Conservation (phyloP, 306 rosid genomes). For the Betula pendula region DNA sequence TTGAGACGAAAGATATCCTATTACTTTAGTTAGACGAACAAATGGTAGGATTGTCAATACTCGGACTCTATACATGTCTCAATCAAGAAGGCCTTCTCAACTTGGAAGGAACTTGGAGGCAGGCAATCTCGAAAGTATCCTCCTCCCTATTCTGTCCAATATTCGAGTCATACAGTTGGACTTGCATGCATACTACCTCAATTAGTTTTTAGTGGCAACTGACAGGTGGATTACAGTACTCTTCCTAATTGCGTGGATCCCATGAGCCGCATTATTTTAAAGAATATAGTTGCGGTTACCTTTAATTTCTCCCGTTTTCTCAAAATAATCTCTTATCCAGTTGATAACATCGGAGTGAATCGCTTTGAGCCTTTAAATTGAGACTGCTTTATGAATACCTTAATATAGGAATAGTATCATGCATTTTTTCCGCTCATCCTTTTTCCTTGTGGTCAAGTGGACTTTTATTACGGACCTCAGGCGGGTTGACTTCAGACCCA, state of each 20-base stretch:
- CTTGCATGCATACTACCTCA: slow-evolving; percentile 19
- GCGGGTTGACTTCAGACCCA: neutral
- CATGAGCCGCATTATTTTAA: slow-evolving; percentile 73
- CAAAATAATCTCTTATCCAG: neutral
- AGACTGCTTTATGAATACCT: neutral
- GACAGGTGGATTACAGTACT: slow-evolving; percentile 79
- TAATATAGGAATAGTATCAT: neutral
- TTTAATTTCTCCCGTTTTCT: neutral
- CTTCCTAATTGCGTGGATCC: slow-evolving; percentile 75
- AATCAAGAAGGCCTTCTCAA: slow-evolving; percentile 82
- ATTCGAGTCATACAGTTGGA: slow-evolving; percentile 7
- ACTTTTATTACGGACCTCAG: neutral
- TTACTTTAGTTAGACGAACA: slow-evolving; percentile 77
- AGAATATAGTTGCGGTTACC: slow-evolving; percentile 33
- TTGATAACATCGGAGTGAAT: neutral
- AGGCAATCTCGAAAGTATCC: slow-evolving; percentile 65
- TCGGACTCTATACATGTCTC: slow-evolving; percentile 96
- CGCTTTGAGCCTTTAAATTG: neutral
- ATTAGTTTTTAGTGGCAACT: slow-evolving; percentile 66
- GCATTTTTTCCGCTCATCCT: neutral
- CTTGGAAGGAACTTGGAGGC: slow-evolving; percentile 99
- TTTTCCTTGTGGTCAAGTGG: neutral
- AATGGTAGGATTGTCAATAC: slow-evolving; percentile 87
- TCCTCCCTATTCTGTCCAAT: slow-evolving; percentile 26
- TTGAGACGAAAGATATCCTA: slow-evolving; percentile 29